Evolutionary conservation across 2,329 filamentous ascomycete species (phyloP), one percentile per base, ranked within the genome.

Genomic region (Fusarium redolens): DNA sequence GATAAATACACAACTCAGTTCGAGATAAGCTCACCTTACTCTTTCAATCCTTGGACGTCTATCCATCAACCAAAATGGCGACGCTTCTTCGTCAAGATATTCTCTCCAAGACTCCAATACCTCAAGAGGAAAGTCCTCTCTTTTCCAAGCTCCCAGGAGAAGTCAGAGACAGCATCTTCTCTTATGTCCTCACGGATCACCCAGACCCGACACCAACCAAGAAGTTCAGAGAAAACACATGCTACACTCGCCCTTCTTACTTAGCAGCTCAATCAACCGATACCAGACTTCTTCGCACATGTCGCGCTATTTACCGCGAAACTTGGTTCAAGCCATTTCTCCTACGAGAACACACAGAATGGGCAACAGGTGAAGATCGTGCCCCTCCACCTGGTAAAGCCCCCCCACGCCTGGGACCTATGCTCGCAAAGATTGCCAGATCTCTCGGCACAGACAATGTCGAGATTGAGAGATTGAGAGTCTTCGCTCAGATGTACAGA

Each of bases 141-240:
- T 86, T 84, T 69, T 44, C 61, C 4, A 20, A 68, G 3, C 74
- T 89, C 0, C 87, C 88, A 0, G 82, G 82, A 20, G 88, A 90
- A 74, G 72, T 89, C 18, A 84, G 88, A 61, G 80, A 81, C 66
- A 74, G 79, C 3, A 86, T 90, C 54, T 90, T 87, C 74, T 64
- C 78, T 14, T 79, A 78, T 48, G 82, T 78, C 1, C 75, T 87
- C 7, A 77, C 81, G 10, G 82, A 83, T 35, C 82, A 80, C 37
- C 79, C 82, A 14, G 83, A 84, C 44, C 72, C 78, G 8, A 61
- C 69, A 3, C 73, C 75, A 1, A 58, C 69, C 3, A 60, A 56
- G 3, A 70, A 67, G 2, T 84, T 83, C 75, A 55, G 30, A 2
- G 47, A 62, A 11, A 60, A 77, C 5, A 81, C 83, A 7, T 83